Base-by-base conservation (phyloP, 176 grass and related monocot genomes). In the Carex pumila region DNA sequence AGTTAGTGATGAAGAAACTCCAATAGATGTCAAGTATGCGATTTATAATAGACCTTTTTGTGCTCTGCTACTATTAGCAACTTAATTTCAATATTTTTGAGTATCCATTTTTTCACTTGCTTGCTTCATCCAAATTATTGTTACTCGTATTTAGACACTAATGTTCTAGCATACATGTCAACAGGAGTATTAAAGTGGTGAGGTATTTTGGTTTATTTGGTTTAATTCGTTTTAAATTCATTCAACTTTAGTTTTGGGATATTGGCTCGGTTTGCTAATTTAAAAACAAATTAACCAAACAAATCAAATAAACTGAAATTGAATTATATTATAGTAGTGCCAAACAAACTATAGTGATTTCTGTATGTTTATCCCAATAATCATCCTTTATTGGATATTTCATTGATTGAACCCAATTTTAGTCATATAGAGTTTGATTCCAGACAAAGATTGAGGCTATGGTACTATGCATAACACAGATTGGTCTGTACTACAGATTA, bases 1-100 rank as follows among this genome's bases (percentile, higher is more conserved):
- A 84, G 79, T 86, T 72, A 63, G 67, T 59, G 86, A 88, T 76
- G 91, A 89, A 59, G 92, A 95, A 85, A 69, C 21, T 2, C 91
- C 92, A 77, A 32, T 91, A 45, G 92, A 95, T 83, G 85, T 95
- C 86, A 93, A 91, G 95, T 93, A 91, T 86, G 89, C 73, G 31
- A 56, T 58, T 71, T 61, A 81, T 57, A 57, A 70, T 80, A 11
- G 67, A 56, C 22, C 22, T 13, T 10, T 6, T 88, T 62, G 70
- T 25, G 32, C 12, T 34, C 50, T 34, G 25, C 49, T 77, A 31
- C 25, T 32, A 56, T 50, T 77, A 12, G 66, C 12, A 41, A 37
- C 13, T 68, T 22, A 49, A 21, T 49, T 72, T 10, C 13, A 11
- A 65, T 65, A 5, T 6, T 69, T 39, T 41, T 41, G 12, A 69